Conservation (phyloP, 352 stramenopile species). For the Phytophthora syringae region DNA sequence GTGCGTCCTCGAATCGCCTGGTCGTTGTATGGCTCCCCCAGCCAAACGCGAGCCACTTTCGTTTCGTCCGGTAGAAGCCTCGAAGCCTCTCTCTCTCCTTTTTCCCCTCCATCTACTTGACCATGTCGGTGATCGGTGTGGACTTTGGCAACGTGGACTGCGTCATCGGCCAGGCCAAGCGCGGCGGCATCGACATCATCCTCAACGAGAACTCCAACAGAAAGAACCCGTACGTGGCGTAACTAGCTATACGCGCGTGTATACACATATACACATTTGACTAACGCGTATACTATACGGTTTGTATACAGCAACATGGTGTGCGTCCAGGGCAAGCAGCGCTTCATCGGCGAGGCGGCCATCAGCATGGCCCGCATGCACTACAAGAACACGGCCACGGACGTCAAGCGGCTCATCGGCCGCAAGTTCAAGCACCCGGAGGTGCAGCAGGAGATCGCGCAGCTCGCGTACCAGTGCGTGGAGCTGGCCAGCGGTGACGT, state of each 20-base stretch:
- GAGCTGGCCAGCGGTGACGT: constrained; percentile 89
- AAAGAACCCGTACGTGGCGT: constrained; percentile 95
- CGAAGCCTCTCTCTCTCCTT: constrained; percentile 4
- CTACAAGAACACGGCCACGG: constrained; percentile 98
- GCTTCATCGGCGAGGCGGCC: constrained; percentile 94
- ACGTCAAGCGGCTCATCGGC: constrained; percentile 98
- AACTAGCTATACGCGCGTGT: too few relatives aligned
- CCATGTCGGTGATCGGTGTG: constrained; percentile 97
- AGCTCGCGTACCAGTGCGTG: constrained; percentile 92
- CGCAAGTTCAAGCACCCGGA: constrained; percentile 96
- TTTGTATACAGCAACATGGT: constrained; percentile 75
- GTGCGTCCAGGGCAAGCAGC: constrained; percentile 90
- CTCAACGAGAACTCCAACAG: constrained; percentile 99
- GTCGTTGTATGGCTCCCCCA: constrained; percentile 21
- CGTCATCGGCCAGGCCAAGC: constrained; percentile 96
- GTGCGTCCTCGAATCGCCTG: constrained; percentile 35
- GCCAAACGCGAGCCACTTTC: constrained; percentile 36
- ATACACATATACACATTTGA: too few relatives aligned
- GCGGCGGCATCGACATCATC: constrained; percentile 98
- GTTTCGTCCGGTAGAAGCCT: constrained; percentile 27
- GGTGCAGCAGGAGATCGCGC: constrained; percentile 95
- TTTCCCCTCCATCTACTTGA: constrained; percentile 7
- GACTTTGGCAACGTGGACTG: constrained; percentile 97
- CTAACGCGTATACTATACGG: not conserved
- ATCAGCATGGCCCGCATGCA: constrained; percentile 94